Evolutionary conservation across 495 filamentous ascomycete species (phyloP).

Genomic region (Aspergillus affinis): DNA sequence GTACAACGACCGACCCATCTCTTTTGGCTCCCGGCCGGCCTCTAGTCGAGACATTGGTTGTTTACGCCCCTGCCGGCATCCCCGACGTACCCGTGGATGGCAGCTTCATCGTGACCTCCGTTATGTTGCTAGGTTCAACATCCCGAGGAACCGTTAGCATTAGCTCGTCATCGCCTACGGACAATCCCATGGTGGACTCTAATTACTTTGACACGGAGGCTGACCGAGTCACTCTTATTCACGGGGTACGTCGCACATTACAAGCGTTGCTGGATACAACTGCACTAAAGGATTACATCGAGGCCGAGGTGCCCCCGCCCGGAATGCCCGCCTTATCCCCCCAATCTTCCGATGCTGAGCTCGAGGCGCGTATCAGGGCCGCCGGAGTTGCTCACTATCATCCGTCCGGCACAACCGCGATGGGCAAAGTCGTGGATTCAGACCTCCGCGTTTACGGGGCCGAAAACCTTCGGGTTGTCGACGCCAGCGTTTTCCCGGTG

Average conservation of each 20-base stretch:
- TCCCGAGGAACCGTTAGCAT: not conserved
- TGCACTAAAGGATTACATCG: not conserved
- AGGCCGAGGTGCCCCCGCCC: not conserved
- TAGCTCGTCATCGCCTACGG: not conserved
- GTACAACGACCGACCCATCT: not conserved
- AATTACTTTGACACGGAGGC: not conserved
- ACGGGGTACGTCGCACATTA: not conserved
- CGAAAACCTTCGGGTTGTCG: not conserved
- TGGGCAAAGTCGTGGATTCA: constrained; percentile 11
- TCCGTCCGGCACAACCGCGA: constrained; percentile 1
- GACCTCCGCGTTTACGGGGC: constrained; percentile 5
- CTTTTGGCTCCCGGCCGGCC: not conserved
- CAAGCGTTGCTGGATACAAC: not conserved
- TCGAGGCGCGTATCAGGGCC: constrained; percentile 1
- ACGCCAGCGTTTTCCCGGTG: constrained; percentile 1
- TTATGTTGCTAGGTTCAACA: not conserved
- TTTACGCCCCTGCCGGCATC: not conserved
- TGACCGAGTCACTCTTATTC: not conserved
- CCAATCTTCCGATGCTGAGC: not conserved
- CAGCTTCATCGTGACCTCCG: not conserved
- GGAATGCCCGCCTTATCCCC: not conserved
- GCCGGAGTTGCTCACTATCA: constrained; percentile 5
- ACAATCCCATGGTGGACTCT: not conserved
- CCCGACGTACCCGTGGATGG: constrained; percentile 1
- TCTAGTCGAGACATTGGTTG: not conserved